phyloP scores from a whole-genome alignment of 805 yeast genomes.

The Suhomyces xylopsoci region DNA sequence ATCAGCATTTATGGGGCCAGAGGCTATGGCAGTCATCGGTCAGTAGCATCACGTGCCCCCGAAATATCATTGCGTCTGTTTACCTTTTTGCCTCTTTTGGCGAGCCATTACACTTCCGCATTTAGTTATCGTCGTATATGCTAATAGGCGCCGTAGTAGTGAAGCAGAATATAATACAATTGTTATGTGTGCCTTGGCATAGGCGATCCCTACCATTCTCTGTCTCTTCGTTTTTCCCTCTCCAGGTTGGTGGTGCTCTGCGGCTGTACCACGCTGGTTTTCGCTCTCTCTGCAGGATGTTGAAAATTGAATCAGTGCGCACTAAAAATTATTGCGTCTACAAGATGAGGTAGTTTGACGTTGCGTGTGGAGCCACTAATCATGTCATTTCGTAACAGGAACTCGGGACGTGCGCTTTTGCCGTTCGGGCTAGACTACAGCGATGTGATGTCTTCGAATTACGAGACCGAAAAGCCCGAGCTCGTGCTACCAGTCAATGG shows the following conservation, averaged over 20 bases:
- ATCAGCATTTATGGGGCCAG: not conserved
- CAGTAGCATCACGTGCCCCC: not conserved
- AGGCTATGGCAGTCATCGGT: constrained; percentile 1
- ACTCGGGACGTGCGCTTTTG: constrained; percentile 44
- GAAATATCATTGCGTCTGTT: not conserved
- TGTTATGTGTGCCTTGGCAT: not conserved
- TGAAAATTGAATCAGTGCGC: not conserved
- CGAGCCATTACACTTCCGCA: not conserved
- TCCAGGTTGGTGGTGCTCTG: not conserved
- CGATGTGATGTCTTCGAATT: constrained; percentile 45
- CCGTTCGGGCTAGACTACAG: constrained; percentile 75
- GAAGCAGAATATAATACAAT: not conserved
- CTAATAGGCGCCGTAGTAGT: not conserved
- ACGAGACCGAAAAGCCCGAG: constrained; percentile 39
- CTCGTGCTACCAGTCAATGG: constrained; percentile 66
- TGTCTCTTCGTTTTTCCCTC: not conserved
- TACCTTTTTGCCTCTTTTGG: not conserved
- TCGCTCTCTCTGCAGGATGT: not conserved
- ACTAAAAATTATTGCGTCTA: not conserved
- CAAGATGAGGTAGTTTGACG: not conserved
- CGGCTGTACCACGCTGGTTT: not conserved
- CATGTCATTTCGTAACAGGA: constrained; percentile 58
- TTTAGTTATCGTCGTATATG: not conserved
- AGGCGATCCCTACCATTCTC: not conserved
- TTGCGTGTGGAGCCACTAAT: not conserved